phyloP scores from a whole-genome alignment of 2,329 filamentous ascomycete species.

The Pseudogymnoascus sp. region DNA sequence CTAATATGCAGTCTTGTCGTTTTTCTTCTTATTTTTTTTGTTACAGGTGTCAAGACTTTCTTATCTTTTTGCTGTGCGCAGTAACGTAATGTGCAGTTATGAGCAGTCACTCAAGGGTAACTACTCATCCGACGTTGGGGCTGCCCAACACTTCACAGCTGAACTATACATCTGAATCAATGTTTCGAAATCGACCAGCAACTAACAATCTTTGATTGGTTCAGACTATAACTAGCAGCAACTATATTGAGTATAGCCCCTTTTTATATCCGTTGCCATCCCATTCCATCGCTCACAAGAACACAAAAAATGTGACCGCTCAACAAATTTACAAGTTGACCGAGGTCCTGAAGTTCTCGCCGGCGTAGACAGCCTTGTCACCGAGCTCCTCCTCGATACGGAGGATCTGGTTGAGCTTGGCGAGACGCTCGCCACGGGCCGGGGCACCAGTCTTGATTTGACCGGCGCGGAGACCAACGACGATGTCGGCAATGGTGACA shows the following conservation, averaged over 20 bases:
- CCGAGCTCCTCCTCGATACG: slow-evolving; percentile 99
- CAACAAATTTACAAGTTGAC: slow-evolving; percentile 65
- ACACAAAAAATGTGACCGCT: slow-evolving; percentile 6
- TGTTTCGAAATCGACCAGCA: background rate
- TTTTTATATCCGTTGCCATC: background rate
- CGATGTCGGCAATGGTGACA: slow-evolving; percentile 97
- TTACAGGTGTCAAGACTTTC: background rate
- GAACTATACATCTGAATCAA: background rate
- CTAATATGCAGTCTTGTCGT: background rate
- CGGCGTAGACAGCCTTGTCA: slow-evolving; percentile 82
- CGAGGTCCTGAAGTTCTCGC: slow-evolving; percentile 81
- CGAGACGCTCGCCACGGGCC: slow-evolving; percentile 91
- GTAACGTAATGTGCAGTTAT: background rate
- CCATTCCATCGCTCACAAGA: slow-evolving; percentile 8
- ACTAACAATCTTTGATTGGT: background rate
- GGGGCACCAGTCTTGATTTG: slow-evolving; percentile 99
- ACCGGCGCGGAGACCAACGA: slow-evolving; percentile 89
- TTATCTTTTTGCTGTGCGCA: background rate
- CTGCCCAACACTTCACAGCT: background rate
- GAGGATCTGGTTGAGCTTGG: slow-evolving; percentile 99
- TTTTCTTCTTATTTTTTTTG: background rate
- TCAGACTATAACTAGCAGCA: background rate
- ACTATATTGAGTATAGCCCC: slow-evolving; percentile 3
- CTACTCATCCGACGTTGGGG: background rate
- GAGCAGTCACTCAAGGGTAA: background rate